Conservation (phyloP, 2,329 filamentous ascomycete genomes). For the Cladosporium sp. region DNA sequence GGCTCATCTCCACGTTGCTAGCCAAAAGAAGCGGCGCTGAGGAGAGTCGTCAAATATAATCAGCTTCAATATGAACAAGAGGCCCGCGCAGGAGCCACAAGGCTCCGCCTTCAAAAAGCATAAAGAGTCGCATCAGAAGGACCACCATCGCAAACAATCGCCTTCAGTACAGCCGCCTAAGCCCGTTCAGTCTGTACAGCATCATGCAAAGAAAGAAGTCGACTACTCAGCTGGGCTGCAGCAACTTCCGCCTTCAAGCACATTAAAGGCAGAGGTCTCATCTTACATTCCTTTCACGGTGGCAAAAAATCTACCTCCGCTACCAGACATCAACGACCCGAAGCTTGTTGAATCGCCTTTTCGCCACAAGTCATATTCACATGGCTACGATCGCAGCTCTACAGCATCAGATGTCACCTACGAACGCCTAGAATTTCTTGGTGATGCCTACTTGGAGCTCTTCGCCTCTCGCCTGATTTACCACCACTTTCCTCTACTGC, state of each 20-base stretch:
- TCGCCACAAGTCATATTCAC: conserved; percentile 27
- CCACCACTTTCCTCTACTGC: conserved; percentile 61
- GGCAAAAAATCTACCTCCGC: conserved; percentile 22
- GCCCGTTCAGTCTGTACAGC: not conserved
- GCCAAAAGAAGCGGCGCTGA: conserved; percentile 23
- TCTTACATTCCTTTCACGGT: conserved; percentile 21
- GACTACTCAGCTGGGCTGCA: conserved; percentile 17
- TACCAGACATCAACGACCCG: conserved; percentile 24
- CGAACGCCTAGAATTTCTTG: conserved; percentile 82
- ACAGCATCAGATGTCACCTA: conserved; percentile 49
- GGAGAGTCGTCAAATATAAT: conserved; percentile 24
- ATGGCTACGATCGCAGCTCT: conserved; percentile 20
- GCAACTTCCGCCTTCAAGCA: conserved; percentile 18
- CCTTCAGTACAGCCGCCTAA: not conserved
- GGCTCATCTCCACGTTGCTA: conserved; percentile 32
- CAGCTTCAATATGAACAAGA: conserved; percentile 17
- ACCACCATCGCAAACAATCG: not conserved
- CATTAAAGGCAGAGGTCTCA: conserved; percentile 14
- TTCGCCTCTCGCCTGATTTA: conserved; percentile 73
- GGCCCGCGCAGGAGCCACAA: conserved; percentile 14
- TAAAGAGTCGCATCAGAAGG: conserved; percentile 10
- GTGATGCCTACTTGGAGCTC: conserved; percentile 79
- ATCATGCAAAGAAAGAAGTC: conserved; percentile 1
- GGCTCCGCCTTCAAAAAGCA: conserved; percentile 17
- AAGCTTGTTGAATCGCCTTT: conserved; percentile 27